Evolutionary conservation across 192 early-diverging fungal genomes (phyloP).

Genomic region (Lobosporangium transversale): DNA sequence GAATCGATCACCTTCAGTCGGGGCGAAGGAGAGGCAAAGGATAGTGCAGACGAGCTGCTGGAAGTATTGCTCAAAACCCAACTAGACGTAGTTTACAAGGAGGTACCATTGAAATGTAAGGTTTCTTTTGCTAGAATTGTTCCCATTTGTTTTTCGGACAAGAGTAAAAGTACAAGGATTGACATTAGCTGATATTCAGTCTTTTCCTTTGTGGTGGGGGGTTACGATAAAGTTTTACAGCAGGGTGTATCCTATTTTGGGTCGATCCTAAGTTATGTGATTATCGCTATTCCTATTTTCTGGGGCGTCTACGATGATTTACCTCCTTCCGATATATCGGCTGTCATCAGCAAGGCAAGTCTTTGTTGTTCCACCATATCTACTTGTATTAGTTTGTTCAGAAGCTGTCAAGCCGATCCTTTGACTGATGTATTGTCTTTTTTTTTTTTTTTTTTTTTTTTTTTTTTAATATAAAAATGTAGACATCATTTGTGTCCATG

Average conservation of each 20-base stretch:
- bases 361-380: background rate
- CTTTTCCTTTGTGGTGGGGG: no score
- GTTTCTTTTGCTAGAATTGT: no score
- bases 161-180: no score
- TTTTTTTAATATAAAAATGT: no score
- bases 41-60: slow-evolving; percentile 65
- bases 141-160: no score
- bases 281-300: slow-evolving; percentile 87
- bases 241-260: slow-evolving; percentile 80
- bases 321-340: slow-evolving; percentile 73
- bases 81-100: slow-evolving; percentile 65
- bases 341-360: slow-evolving; percentile 74
- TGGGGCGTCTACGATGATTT: slow-evolving; percentile 78
- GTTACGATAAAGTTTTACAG: slow-evolving; percentile 56
- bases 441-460: no score
- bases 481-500: slow-evolving; percentile 84
- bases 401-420: no score
- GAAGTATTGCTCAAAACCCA: slow-evolving; percentile 62
- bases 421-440: no score
- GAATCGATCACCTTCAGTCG: slow-evolving; percentile 85
- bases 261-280: slow-evolving; percentile 80
- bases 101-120: slow-evolving; percentile 60
- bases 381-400: no score
- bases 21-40: slow-evolving; percentile 76
- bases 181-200: no score